phyloP scores from a whole-genome alignment of 306 rosid genomes.

The Rosa chinensis region DNA sequence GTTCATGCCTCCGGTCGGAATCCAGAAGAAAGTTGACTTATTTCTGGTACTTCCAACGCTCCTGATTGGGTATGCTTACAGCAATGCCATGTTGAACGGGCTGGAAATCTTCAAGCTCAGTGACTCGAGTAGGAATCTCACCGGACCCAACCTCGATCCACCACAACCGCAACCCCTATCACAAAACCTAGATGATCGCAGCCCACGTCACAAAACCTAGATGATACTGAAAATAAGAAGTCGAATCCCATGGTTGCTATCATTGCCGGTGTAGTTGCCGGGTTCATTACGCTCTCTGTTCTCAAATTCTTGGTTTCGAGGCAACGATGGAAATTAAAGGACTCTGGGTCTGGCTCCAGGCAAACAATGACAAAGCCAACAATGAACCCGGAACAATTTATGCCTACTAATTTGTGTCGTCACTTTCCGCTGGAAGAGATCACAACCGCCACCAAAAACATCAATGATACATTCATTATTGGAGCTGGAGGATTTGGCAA shows the following conservation, averaged over 20 bases:
- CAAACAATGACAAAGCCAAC: not conserved
- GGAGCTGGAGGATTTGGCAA: too few relatives aligned
- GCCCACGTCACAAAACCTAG: conserved; percentile 11
- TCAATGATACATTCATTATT: too few relatives aligned
- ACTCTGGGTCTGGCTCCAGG: not conserved
- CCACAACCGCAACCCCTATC: not conserved
- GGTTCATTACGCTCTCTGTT: not conserved
- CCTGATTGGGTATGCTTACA: not conserved
- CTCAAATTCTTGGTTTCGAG: not conserved
- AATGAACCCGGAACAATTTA: not conserved
- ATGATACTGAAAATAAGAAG: not conserved
- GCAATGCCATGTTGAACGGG: conserved; percentile 42
- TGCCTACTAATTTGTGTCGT: conserved; percentile 30
- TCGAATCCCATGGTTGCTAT: not conserved
- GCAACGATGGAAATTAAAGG: not conserved
- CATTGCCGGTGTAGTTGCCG: conserved; percentile 3
- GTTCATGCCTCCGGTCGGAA: conserved; percentile 2
- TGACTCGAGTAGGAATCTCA: too few relatives aligned
- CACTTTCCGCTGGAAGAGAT: conserved; percentile 33
- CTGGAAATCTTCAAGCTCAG: conserved; percentile 47
- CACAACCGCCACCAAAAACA: conserved; percentile 13
- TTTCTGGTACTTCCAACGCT: too few relatives aligned
- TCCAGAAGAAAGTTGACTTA: conserved; percentile 15
- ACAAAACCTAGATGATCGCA: conserved; percentile 9
- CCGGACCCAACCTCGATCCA: not conserved